Conservation (phyloP, 108 stramenopile species). For the Phaeodactylum tricornutum region DNA sequence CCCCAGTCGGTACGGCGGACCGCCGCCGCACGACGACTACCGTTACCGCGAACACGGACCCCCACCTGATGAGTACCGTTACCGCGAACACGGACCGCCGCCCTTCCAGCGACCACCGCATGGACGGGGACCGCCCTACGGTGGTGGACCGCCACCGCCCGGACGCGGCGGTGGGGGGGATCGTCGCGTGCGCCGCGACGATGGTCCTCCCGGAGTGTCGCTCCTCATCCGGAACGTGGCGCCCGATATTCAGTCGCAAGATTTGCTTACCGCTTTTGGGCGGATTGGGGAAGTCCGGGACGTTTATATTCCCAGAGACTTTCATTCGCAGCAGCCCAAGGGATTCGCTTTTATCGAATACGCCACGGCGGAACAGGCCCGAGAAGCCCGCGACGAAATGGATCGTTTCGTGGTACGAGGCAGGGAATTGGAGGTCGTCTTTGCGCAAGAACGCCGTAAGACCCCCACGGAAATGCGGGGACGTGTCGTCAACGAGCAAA, state of each 20-base stretch:
- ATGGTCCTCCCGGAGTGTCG: conserved; percentile 75
- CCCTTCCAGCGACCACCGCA: background rate
- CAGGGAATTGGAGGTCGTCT: conserved; percentile 79
- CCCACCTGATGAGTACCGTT: conserved; percentile 5
- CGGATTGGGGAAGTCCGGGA: conserved; percentile 81
- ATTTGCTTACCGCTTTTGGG: conserved; percentile 67
- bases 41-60: conserved; percentile 8
- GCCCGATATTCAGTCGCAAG: conserved; percentile 51
- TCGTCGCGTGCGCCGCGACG: conserved; percentile 44
- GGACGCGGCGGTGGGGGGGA: conserved; percentile 22
- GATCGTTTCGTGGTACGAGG: conserved; percentile 79
- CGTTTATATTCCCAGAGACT: conserved; percentile 84
- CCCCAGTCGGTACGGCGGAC: conserved; percentile 2
- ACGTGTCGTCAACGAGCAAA: conserved; percentile 28
- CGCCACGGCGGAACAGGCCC: conserved; percentile 67
- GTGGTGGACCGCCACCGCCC: conserved; percentile 12
- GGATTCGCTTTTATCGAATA: conserved; percentile 88
- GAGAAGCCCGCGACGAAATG: conserved; percentile 81
- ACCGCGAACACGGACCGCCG: conserved; percentile 9
- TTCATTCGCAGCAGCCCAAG: conserved; percentile 75
- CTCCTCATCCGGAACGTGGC: conserved; percentile 76
- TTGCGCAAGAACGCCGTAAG: conserved; percentile 85
- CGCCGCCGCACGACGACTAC: conserved; percentile 5
- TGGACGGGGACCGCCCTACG: conserved; percentile 7
- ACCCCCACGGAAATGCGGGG: conserved; percentile 80